A percentile compares a stretch with the other conserved stretches of the same genome.
phyloP scores from a whole-genome alignment of 306 rosid species.

The Cucurbita ficifolia region DNA sequence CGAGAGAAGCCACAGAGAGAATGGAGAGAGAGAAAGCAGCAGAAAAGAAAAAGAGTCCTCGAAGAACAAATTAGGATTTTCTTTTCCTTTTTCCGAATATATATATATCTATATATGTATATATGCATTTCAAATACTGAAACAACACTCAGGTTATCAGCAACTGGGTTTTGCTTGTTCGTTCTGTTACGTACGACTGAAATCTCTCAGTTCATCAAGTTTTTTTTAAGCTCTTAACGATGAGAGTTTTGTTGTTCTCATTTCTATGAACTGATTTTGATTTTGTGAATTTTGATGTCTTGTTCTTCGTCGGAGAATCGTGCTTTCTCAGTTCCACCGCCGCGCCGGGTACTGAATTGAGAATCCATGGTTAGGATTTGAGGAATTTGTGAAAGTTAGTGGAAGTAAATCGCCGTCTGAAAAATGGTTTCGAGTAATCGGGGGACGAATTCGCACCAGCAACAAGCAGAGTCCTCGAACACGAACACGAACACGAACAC shows the following conservation, averaged over 20 bases:
- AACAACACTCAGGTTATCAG: neutral
- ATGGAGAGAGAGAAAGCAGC: neutral
- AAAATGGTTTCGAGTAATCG: slow-evolving; percentile 32
- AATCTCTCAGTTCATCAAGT: neutral
- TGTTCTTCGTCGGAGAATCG: neutral
- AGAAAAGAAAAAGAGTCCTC: neutral
- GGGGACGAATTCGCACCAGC: slow-evolving; percentile 10
- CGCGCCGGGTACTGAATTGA: neutral
- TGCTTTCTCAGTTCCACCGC: neutral
- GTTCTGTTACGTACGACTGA: neutral
- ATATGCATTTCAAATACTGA: neutral
- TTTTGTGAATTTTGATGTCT: neutral
- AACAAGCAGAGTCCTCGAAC: slow-evolving; percentile 29
- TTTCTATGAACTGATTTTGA: neutral
- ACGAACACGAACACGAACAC: slow-evolving; percentile 27
- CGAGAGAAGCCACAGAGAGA: neutral
- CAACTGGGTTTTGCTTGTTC: neutral
- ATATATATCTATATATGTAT: neutral
- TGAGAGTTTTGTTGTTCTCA: neutral
- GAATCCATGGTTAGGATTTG: neutral
- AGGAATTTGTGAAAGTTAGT: neutral
- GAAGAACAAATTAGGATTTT: neutral
- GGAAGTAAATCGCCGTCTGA: neutral
- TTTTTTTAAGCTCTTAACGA: neutral
- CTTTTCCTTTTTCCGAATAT: neutral